Evolutionary conservation across 169 alveolate species (phyloP), one percentile per base, ranked within the genome.

Genomic region (Cryptosporidium canis): DNA sequence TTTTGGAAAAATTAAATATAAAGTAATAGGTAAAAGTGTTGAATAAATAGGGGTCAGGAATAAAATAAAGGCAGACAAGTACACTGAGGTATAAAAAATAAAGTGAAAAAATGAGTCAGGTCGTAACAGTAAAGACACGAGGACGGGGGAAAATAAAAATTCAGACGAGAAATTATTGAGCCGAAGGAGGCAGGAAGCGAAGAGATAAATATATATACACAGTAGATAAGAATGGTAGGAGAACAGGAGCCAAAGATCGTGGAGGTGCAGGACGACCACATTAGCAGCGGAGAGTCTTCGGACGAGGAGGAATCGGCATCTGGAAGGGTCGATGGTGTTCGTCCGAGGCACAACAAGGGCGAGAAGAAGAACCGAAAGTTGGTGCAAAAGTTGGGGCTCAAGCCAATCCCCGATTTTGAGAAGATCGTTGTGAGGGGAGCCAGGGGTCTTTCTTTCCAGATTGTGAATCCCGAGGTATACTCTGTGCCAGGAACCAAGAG

Each of bases 371-470:
- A 77, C 65, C 55, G 72, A 55, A 77, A 77, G 35, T 33, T 77
- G 9, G 66, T 77, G 39, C 87, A 77, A 37, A 77, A 77, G 35
- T 33, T 77, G 39, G 87, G 87, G 2, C 72, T 77, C 21, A 77
- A 77, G n/a, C 87, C 87, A 61, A 58, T 61, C 8, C 16, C 70
- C 3, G 87, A 77, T 3, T 77, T 77, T 61, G 87, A 77, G 47
- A 77, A 77, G n/a, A 48, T 77, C 31, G 72, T 77, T 21, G 66
- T 77, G 31, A 56, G 72, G 27, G 87, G 87, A n/a, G 87, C 87
- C 9, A 77, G 72, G 44, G 87, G 87, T 6, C 64, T 77, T 21
- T 58, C 77, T 61, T 77, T 77, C n/a, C 70, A 77, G 31, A 77
- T 77, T 29, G 77, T 77, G 1, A 61, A 77, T 44, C 87, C 87